Conservation (phyloP, 2,329 filamentous ascomycete species). For the Penicillium hesseltinei region DNA sequence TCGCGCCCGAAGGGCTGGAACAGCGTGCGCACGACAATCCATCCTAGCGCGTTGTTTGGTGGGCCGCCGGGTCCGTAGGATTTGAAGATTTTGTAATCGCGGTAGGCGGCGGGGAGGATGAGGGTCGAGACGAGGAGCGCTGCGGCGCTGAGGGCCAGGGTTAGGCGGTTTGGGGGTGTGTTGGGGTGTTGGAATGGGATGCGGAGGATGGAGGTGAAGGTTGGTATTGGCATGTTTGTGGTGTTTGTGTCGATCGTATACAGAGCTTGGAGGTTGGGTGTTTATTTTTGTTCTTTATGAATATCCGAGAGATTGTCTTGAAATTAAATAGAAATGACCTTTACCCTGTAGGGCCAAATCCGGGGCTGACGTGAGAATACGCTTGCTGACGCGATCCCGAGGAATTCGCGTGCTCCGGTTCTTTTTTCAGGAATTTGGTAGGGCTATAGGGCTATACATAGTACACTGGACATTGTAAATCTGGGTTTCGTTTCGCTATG, state of each 20-base stretch:
- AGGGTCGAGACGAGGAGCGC: conserved; percentile 15
- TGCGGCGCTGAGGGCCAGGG: conserved; percentile 18
- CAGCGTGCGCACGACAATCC: conserved; percentile 28
- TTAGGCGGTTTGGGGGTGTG: conserved; percentile 10
- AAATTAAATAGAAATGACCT: background rate
- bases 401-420: conserved; percentile 1
- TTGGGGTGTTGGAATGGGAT: conserved; percentile 11
- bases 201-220: conserved; percentile 3
- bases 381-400: conserved; percentile 4
- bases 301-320: background rate
- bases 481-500: background rate
- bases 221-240: conserved; percentile 3
- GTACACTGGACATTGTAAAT: background rate
- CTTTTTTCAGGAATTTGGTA: background rate
- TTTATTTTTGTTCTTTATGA: background rate
- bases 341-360: background rate
- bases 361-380: conserved; percentile 11
- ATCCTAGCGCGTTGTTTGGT: conserved; percentile 39
- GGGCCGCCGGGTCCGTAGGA: conserved; percentile 39
- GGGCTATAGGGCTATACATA: background rate
- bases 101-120: conserved; percentile 26
- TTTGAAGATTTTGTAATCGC: conserved; percentile 38
- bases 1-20: conserved; percentile 28
- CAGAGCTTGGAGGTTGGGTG: background rate
- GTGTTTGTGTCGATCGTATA: background rate